Base-by-base conservation (phyloP, 73 alveolate genomes). In the Paramecium primaurelia region DNA sequence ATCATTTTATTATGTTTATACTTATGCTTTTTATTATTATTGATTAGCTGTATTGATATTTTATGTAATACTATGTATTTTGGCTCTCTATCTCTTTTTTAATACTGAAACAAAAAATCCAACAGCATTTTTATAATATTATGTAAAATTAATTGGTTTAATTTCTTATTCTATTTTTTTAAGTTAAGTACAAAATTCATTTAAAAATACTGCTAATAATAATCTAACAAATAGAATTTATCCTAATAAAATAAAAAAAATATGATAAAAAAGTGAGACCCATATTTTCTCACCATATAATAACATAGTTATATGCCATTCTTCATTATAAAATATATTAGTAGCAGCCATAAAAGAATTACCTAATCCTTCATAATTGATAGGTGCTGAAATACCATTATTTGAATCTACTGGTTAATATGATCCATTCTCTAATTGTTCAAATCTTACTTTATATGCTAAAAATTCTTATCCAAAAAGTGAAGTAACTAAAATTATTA, bases 261-360 rank as follows among this genome's bases (percentile, higher is more conserved):
- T 44, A 30, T 89, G 84, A 45, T 89, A 89, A 42, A 89, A 26
- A 4, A 89, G 51, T 16, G 92, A 47, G 1, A 71, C 51, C 47
- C 75, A 89, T 16, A 58, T 60, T 37, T 16, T 60, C 34, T 71
- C 58, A 12, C 92, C 77, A 89, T 45, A 73, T 20, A 59, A 71
- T n/a, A 58, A 71, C 94, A 89, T 89, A 9, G 94, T 71, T 20
- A 89, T 73, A 30, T 68, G 91, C 94, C 92, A 89, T 32, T 89
- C 94, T 71, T 89, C 94, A 28, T 89, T 89, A 89, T 89, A 89
- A 45, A 71, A 89, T 2, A 89, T 89, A 22, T 71, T 58, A 3
- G 75, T 60, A 16, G 88, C 94, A 0, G 94, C 94, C 60, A 89
- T 59, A 36, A 89, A 38, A 5, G 92, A 42, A 89, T 89, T 83